These are phyloP conservation scores for Cornus florida DNA, from an alignment of 148 eudicot genomes.

Conservation along the genomic window DNA sequence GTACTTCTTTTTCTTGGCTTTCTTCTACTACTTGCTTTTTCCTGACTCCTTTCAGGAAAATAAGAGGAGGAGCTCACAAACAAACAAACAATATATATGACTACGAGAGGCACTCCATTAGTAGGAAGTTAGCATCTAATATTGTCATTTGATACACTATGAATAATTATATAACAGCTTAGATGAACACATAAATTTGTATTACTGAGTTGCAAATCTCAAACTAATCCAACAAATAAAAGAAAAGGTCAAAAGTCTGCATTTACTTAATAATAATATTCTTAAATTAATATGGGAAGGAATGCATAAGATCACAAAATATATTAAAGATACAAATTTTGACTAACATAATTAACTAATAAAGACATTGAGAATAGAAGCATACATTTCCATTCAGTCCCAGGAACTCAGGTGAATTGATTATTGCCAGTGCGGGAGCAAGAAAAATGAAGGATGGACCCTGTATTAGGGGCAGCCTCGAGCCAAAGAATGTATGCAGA, in stretches of 20 bases:
- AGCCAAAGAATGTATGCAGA: constrained; percentile 79
- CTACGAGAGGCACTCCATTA: neutral
- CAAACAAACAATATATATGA: neutral
- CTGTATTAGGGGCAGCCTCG: constrained; percentile 91
- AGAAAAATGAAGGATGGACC: constrained; percentile 95
- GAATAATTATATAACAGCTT: neutral
- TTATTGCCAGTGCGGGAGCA: constrained; percentile 90
- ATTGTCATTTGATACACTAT: neutral
- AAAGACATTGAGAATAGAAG: constrained; percentile 12
- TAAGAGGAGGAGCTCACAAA: neutral
- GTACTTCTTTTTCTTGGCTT: neutral
- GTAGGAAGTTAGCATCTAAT: neutral
- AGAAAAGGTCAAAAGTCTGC: neutral
- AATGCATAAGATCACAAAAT: neutral
- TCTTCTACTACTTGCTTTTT: neutral
- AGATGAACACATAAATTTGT: neutral
- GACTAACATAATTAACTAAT: neutral
- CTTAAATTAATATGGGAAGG: neutral
- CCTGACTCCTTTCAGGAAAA: neutral
- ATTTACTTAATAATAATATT: neutral
- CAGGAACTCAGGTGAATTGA: constrained; percentile 87
- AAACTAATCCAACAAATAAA: neutral
- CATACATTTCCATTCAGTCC: constrained; percentile 83
- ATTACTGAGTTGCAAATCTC: neutral
- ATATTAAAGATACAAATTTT: neutral